phyloP scores from a whole-genome alignment of 2,329 filamentous ascomycete species.

The Teratosphaeriaceae sp. region DNA sequence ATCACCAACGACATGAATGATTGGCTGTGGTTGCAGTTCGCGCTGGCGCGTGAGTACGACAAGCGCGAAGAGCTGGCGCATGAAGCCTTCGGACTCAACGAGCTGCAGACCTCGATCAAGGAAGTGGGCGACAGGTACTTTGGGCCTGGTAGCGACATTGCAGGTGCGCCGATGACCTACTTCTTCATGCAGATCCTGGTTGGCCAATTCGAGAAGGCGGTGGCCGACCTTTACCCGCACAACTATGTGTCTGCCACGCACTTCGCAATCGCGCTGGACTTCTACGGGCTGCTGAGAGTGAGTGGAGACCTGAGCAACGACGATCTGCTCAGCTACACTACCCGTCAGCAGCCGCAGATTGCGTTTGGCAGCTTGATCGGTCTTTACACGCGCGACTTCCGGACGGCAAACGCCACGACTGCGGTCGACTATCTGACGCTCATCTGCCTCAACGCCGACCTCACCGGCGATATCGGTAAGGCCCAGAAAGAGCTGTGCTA shows the following conservation, averaged over 20 bases:
- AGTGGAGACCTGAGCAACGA: conserved; percentile 70
- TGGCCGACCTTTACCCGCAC: conserved; percentile 86
- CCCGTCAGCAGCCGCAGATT: conserved; percentile 68
- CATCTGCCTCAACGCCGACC: conserved; percentile 85
- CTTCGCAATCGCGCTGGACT: conserved; percentile 82
- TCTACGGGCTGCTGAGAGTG: conserved; percentile 82
- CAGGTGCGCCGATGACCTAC: conserved; percentile 77
- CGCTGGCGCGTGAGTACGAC: conserved; percentile 55
- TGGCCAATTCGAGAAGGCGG: conserved; percentile 89
- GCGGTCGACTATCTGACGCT: conserved; percentile 90
- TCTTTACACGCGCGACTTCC: conserved; percentile 93
- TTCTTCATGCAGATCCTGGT: conserved; percentile 88
- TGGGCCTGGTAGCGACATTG: conserved; percentile 71
- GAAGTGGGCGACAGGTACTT: conserved; percentile 93
- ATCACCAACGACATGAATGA: conserved; percentile 57
- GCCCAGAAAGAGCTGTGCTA: conserved; percentile 80
- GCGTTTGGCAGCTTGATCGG: conserved; percentile 93
- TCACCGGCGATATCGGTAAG: conserved; percentile 65
- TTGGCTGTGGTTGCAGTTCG: conserved; percentile 62
- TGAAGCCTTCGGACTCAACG: conserved; percentile 56
- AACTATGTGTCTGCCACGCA: conserved; percentile 91
- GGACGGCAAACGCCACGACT: conserved; percentile 78
- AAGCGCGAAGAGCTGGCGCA: conserved; percentile 56
- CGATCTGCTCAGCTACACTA: conserved; percentile 61
- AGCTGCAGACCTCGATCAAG: conserved; percentile 70